phyloP scores from a whole-genome alignment of 306 rosid species.

The Citrullus amarus region DNA sequence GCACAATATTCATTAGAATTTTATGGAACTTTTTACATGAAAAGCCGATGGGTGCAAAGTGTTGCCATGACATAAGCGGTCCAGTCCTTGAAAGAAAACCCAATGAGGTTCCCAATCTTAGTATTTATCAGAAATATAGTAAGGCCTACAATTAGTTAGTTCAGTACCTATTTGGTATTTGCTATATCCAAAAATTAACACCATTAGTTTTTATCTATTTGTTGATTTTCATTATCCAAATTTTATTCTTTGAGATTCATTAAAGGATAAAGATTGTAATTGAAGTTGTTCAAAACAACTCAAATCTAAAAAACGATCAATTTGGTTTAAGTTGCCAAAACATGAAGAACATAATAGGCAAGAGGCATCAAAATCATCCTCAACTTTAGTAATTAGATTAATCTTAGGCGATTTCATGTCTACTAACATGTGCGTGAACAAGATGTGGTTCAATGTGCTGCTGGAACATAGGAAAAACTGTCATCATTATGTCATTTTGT shows the following conservation, averaged over 20 bases:
- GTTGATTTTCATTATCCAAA: background rate
- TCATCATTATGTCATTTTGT: conserved; percentile 93
- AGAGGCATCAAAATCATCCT: background rate
- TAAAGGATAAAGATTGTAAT: background rate
- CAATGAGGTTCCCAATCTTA: background rate
- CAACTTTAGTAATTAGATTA: background rate
- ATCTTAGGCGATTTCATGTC: background rate
- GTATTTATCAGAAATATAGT: background rate
- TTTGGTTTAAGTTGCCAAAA: background rate
- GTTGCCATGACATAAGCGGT: background rate
- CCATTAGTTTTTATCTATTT: background rate
- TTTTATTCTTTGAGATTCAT: background rate
- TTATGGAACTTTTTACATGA: background rate
- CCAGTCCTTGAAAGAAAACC: background rate
- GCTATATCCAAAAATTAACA: background rate
- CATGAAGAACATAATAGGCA: background rate
- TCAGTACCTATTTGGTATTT: background rate
- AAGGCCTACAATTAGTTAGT: background rate
- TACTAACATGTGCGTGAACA: conserved; percentile 94
- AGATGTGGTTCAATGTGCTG: conserved; percentile 96
- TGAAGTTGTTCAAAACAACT: background rate
- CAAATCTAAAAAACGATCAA: background rate
- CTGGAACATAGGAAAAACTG: conserved; percentile 98
- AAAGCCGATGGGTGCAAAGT: background rate
- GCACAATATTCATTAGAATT: background rate